phyloP scores from a whole-genome alignment of 441 rosid genomes.

The Geranium incanum region DNA sequence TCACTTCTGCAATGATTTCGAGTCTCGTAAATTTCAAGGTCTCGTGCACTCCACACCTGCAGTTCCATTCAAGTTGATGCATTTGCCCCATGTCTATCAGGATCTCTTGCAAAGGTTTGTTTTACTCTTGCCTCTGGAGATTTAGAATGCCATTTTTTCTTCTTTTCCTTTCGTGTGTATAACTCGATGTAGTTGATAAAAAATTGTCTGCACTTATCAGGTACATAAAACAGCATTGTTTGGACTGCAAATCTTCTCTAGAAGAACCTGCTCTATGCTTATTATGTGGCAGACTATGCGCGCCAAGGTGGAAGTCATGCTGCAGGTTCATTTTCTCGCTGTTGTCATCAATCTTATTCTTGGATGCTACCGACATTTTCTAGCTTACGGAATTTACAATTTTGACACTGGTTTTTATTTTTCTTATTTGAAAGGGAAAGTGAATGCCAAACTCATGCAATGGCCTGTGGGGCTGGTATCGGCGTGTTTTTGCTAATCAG shows the following conservation, averaged over 20 bases:
- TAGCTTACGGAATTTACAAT: neutral
- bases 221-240: constrained; percentile 71
- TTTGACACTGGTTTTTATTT: constrained; percentile 13
- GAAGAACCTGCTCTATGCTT: constrained; percentile 85
- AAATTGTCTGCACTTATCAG: constrained; percentile 37
- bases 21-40: constrained; percentile 27
- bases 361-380: neutral
- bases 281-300: constrained; percentile 89
- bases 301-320: constrained; percentile 68
- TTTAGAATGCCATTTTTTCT: neutral
- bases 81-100: constrained; percentile 77
- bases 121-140: constrained; percentile 14
- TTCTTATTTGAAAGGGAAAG: constrained; percentile 44
- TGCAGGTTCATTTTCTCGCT: constrained; percentile 58
- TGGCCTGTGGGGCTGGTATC: constrained; percentile 78
- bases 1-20: constrained; percentile 54
- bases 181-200: constrained; percentile 15
- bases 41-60: constrained; percentile 49
- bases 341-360: constrained; percentile 13
- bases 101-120: constrained; percentile 82
- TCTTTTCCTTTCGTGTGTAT: neutral
- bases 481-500: constrained; percentile 81
- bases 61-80: constrained; percentile 81
- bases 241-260: constrained; percentile 45
- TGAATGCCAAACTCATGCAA: constrained; percentile 67